Percentiles rank a stretch among this genome's conserved stretches.
Evolutionary conservation across 306 rosid species (phyloP).

Genomic region (Geum urbanum): DNA sequence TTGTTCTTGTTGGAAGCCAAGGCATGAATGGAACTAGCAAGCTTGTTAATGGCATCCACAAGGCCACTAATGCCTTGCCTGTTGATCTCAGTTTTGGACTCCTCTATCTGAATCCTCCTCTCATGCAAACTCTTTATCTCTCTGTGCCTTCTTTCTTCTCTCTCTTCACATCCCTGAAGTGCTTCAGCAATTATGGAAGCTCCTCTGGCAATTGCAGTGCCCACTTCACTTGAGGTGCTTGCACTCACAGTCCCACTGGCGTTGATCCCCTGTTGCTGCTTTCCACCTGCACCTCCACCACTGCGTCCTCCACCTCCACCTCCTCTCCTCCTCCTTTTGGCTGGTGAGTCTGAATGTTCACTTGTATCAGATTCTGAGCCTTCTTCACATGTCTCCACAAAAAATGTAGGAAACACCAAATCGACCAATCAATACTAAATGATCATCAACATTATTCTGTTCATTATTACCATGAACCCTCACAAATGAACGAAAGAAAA

Average conservation of each 20-base stretch:
- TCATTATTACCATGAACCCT: slow-evolving; percentile 15
- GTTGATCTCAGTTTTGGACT: slow-evolving; percentile 33
- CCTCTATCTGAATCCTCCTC: slow-evolving; percentile 39
- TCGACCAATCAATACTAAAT: slow-evolving; percentile 16
- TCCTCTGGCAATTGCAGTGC: slow-evolving; percentile 40
- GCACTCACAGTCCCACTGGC: slow-evolving; percentile 21
- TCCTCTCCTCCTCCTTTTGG: slow-evolving; percentile 38
- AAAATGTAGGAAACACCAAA: slow-evolving; percentile 12
- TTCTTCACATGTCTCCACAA: slow-evolving; percentile 38
- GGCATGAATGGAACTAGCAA: slow-evolving; percentile 39
- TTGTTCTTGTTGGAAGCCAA: slow-evolving; percentile 37
- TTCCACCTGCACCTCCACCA: slow-evolving; percentile 15
- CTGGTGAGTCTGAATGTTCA: slow-evolving; percentile 42
- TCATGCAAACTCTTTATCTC: slow-evolving; percentile 33
- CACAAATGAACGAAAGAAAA: not conserved
- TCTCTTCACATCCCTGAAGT: slow-evolving; percentile 37
- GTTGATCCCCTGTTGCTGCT: slow-evolving; percentile 17
- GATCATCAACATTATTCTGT: not conserved
- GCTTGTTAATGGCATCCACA: slow-evolving; percentile 44
- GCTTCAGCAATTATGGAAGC: slow-evolving; percentile 43
- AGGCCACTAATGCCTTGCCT: slow-evolving; percentile 43
- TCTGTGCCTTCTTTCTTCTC: slow-evolving; percentile 44
- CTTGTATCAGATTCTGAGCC: slow-evolving; percentile 44
- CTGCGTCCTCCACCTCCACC: slow-evolving; percentile 7
- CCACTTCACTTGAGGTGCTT: slow-evolving; percentile 31